Conservation (phyloP, 2,329 filamentous ascomycete species). For the Penicillium polonicum region DNA sequence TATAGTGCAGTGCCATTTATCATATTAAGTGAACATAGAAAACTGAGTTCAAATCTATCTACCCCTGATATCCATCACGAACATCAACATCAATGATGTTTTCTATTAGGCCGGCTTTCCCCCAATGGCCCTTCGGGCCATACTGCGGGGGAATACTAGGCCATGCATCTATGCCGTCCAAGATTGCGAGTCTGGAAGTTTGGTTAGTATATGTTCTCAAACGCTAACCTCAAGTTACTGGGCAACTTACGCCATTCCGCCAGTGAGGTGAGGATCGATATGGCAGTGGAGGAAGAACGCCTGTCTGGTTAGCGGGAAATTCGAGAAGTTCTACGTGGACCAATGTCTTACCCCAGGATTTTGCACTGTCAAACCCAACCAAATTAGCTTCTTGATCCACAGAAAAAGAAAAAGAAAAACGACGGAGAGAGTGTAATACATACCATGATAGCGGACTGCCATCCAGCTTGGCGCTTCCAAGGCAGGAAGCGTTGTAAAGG, state of each 20-base stretch:
- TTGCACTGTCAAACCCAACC: background rate
- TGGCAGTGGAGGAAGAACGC: slow-evolving; percentile 9
- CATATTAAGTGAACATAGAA: background rate
- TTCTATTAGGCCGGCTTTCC: background rate
- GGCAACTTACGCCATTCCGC: slow-evolving; percentile 8
- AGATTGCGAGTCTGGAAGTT: background rate
- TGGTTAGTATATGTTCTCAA: background rate
- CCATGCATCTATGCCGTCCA: slow-evolving; percentile 2
- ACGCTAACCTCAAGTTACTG: too few species aligned
- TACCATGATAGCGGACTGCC: slow-evolving; percentile 8
- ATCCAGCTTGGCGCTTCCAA: background rate
- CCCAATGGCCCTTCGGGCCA: background rate
- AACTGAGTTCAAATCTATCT: too few species aligned
- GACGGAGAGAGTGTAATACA: background rate
- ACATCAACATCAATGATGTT: background rate
- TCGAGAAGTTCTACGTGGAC: background rate
- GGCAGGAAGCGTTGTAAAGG: background rate
- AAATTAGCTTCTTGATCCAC: background rate
- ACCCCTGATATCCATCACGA: background rate
- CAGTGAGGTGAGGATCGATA: slow-evolving; percentile 6
- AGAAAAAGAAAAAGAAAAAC: background rate
- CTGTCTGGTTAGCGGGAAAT: background rate
- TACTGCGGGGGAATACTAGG: background rate
- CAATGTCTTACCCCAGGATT: slow-evolving; percentile 1
- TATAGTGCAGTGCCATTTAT: background rate